Evolutionary conservation across 352 stramenopile genomes (phyloP), one percentile per base, ranked within the genome.

Genomic region (Pythium coloratum): DNA sequence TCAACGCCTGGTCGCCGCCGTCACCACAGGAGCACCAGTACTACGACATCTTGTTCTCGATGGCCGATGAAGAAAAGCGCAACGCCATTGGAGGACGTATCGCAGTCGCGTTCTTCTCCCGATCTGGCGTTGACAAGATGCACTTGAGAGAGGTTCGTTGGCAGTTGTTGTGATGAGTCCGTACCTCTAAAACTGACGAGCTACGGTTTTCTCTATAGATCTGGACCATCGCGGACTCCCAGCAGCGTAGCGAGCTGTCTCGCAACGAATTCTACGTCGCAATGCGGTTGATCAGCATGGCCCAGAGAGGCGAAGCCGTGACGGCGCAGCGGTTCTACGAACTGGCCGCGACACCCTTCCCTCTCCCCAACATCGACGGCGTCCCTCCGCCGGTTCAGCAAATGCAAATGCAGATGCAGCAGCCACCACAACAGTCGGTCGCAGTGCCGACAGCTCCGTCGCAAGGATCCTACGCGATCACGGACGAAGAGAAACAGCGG

Each of bases 61-160:
- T 81, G n/a, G 94, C 94, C n/a, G 96, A 98, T 70, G 82, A 90
- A 13, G 78, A 95, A 66, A 72, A 81, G 16, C 77, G 77, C 46
- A 89, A 95, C 33, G 78, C 83, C 13, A 96, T 99, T 67, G 86
- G 84, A 13, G 96, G 96, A 7, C 82, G 77, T 5, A 83, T 92
- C 33, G 96, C 96, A 4, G 96, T 99, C 10, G 77, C 85, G 61
- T 98, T 99, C 74, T 97, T 99, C 69, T 91, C 88, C 30, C 81
- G 87, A 0, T 98, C 94, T 18, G 94, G 95, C 51, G 69, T 98
- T 6, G 91, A 97, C 60, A 92, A 98, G 56, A 53, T 66, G 24
- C 71, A 86, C 44, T 61, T 96, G 44, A 78, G 88, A 7, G 86
- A 96, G 76, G 86, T 94, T 30, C n/a, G 57, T 62, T 2, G n/a